Conservation (phyloP, 1,139 yeast genomes). For the Blastobotrys ciferrii region DNA sequence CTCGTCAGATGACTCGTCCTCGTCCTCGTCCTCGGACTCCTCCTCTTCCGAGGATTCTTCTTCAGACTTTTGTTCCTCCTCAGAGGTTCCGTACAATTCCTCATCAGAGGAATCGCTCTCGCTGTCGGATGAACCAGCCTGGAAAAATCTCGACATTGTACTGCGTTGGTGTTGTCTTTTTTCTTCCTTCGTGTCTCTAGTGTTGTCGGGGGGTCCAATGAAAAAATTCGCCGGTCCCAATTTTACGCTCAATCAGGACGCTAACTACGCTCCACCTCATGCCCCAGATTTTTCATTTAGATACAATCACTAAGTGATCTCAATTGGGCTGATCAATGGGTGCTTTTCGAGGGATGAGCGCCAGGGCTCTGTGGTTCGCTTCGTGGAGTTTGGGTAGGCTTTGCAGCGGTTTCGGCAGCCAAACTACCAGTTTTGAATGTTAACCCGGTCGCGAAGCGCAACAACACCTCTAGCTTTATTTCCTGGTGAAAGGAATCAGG, state of each 20-base stretch:
- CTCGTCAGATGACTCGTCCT: slow-evolving; percentile 36
- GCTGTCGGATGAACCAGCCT: slow-evolving; percentile 50
- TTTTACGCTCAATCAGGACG: neutral
- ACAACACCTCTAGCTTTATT: no score
- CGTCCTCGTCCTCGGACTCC: slow-evolving; percentile 32
- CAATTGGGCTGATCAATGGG: no score
- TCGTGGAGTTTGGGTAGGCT: no score
- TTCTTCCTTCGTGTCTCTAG: slow-evolving; percentile 1
- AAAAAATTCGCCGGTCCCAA: slow-evolving; percentile 8
- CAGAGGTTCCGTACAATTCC: slow-evolving; percentile 66
- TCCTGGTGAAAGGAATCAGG: no score
- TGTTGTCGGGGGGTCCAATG: slow-evolving; percentile 8
- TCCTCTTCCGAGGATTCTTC: slow-evolving; percentile 27
- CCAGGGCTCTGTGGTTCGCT: no score
- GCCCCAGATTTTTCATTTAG: neutral
- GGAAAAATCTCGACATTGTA: slow-evolving; percentile 74
- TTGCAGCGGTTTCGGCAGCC: no score
- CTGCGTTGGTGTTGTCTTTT: slow-evolving; percentile 1
- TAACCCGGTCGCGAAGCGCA: no score
- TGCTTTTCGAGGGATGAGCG: no score
- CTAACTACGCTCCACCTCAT: neutral
- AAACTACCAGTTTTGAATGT: no score
- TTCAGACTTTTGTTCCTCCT: slow-evolving; percentile 47
- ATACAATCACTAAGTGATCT: no score
- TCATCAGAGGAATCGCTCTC: slow-evolving; percentile 76